phyloP scores from a whole-genome alignment of 495 filamentous ascomycete genomes.

The Acidomyces sp. region DNA sequence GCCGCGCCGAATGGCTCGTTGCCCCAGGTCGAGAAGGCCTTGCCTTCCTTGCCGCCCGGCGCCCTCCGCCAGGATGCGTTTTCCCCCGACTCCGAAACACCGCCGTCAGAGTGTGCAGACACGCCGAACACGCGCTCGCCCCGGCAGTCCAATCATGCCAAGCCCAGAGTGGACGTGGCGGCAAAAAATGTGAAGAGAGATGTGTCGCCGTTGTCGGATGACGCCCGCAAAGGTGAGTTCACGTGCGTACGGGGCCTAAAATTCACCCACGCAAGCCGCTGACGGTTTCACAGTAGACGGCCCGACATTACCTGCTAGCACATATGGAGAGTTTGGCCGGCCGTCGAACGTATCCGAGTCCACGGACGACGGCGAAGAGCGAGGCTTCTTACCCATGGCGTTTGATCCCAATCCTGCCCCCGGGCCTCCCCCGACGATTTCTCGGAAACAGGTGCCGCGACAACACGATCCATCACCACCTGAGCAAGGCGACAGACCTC shows the following conservation, averaged over 20 bases:
- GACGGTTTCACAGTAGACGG: slow-evolving; percentile 32
- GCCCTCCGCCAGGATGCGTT: slow-evolving; percentile 48
- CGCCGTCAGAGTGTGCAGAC: slow-evolving; percentile 51
- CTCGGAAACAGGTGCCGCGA: slow-evolving; percentile 15
- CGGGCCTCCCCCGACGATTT: slow-evolving; percentile 35
- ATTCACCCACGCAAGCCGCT: slow-evolving; percentile 7
- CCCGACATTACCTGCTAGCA: slow-evolving; percentile 57
- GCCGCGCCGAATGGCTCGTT: slow-evolving; percentile 41
- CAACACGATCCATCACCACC: slow-evolving; percentile 14
- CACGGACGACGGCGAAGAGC: slow-evolving; percentile 48
- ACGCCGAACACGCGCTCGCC: slow-evolving; percentile 61
- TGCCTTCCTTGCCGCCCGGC: slow-evolving; percentile 79
- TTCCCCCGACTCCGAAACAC: slow-evolving; percentile 53
- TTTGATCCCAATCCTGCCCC: slow-evolving; percentile 68
- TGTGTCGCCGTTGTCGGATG: slow-evolving; percentile 27
- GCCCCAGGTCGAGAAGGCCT: slow-evolving; percentile 76
- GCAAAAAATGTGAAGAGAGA: slow-evolving; percentile 24
- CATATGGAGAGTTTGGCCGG: slow-evolving; percentile 58
- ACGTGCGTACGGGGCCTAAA: slow-evolving; percentile 9
- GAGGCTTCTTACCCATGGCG: slow-evolving; percentile 81
- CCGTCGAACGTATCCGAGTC: slow-evolving; percentile 44
- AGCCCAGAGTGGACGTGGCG: slow-evolving; percentile 24
- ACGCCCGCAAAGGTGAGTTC: slow-evolving; percentile 26
- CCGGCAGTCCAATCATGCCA: slow-evolving; percentile 40
- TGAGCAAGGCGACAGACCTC: slow-evolving; percentile 5